Evolutionary conservation across 495 filamentous ascomycete genomes (phyloP).

Genomic region (Thozetella sp.): DNA sequence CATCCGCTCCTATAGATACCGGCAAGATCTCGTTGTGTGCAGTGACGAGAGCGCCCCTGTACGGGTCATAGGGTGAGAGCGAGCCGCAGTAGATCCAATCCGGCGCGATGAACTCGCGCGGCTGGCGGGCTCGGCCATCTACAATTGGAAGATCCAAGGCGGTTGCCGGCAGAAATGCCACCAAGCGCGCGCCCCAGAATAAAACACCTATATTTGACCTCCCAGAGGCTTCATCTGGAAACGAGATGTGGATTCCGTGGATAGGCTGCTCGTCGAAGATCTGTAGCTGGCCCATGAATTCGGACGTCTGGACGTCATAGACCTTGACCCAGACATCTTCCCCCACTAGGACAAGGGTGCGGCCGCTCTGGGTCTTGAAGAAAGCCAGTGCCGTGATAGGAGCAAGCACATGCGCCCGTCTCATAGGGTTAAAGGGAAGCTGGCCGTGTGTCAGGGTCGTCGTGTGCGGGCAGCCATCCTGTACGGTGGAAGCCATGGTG

Average conservation of each 20-base stretch:
- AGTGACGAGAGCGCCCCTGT: constrained; percentile 60
- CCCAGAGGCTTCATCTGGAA: not conserved
- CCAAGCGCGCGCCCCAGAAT: constrained; percentile 59
- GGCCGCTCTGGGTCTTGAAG: constrained; percentile 22
- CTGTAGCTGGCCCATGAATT: constrained; percentile 34
- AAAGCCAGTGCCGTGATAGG: constrained; percentile 64
- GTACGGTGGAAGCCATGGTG: not conserved
- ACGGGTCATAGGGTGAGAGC: constrained; percentile 38
- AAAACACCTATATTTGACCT: constrained; percentile 27
- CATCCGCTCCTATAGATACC: constrained; percentile 19
- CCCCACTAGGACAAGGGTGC: constrained; percentile 63
- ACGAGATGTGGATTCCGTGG: constrained; percentile 62
- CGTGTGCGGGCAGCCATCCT: not conserved
- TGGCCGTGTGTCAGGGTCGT: not conserved
- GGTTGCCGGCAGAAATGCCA: constrained; percentile 21
- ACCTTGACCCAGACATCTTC: constrained; percentile 75
- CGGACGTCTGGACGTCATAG: constrained; percentile 42
- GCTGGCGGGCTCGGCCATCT: constrained; percentile 4
- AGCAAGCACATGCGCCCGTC: constrained; percentile 38
- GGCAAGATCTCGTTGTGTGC: constrained; percentile 78
- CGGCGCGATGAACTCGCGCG: constrained; percentile 35
- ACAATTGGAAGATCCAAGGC: constrained; percentile 20
- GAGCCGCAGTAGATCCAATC: constrained; percentile 89
- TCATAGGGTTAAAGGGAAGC: constrained; percentile 17
- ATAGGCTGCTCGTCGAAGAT: constrained; percentile 68